These are phyloP conservation scores for Leavenworthia alabamica DNA, from an alignment of 345 rosid genomes.

Conservation along the genomic window DNA sequence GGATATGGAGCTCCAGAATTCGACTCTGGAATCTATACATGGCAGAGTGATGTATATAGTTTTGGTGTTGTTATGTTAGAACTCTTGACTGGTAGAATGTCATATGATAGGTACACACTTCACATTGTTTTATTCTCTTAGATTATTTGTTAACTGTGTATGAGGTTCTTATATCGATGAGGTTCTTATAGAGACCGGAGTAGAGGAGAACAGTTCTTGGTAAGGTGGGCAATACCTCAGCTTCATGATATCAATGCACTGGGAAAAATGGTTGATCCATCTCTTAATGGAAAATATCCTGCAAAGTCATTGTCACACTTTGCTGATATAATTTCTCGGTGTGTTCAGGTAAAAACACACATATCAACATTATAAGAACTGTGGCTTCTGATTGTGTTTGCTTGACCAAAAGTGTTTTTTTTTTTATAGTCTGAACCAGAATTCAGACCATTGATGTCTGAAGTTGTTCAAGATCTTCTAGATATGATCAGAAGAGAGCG, in stretches of 20 bases:
- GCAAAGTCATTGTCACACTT: constrained; percentile 88
- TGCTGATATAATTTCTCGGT: constrained; percentile 87
- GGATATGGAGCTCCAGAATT: constrained; percentile 98
- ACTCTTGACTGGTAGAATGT: constrained; percentile 86
- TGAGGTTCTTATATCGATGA: not conserved
- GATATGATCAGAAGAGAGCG: constrained; percentile 77
- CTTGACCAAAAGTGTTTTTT: not conserved
- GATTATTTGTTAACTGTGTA: not conserved
- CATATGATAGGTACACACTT: constrained; percentile 62
- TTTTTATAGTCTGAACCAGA: constrained; percentile 63
- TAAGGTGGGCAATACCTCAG: constrained; percentile 95
- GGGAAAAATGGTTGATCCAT: constrained; percentile 95
- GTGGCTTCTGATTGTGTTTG: not conserved
- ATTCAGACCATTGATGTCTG: constrained; percentile 85
- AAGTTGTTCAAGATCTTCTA: constrained; percentile 85
- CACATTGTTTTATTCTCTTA: not conserved
- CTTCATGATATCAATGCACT: constrained; percentile 90
- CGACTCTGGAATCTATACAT: constrained; percentile 82
- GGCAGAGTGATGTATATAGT: constrained; percentile 87
- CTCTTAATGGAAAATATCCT: constrained; percentile 66
- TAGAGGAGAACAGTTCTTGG: constrained; percentile 86
- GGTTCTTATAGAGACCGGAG: constrained; percentile 42
- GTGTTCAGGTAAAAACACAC: constrained; percentile 73
- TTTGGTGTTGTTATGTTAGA: constrained; percentile 98
- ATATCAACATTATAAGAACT: not conserved